A percentile compares a stretch with the other conserved stretches of the same genome.
Conservation (phyloP, 345 rosid genomes). For the Ceriops zippeliana region DNA sequence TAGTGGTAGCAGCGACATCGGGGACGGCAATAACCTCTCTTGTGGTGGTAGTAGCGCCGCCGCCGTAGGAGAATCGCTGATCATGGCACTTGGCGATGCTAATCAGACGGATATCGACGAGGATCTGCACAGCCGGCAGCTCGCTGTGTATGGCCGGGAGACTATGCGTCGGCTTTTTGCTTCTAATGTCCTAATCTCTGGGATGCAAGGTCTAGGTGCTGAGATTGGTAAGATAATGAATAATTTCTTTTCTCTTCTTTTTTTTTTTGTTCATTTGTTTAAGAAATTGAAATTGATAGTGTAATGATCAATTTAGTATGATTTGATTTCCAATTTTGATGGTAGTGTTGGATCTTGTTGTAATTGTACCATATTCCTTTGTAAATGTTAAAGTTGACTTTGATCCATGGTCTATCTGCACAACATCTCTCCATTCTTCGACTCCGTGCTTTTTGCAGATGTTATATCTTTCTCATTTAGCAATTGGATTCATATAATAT, state of each 20-base stretch:
- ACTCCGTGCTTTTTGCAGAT: too few species aligned
- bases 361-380: too few species aligned
- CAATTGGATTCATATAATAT: too few species aligned
- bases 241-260: neutral
- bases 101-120: conserved; percentile 80
- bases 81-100: conserved; percentile 76
- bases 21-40: conserved; percentile 11
- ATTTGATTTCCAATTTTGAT: too few species aligned
- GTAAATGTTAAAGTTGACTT: too few species aligned
- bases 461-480: too few species aligned
- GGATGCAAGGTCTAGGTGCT: conserved; percentile 91
- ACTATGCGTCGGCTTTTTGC: conserved; percentile 94
- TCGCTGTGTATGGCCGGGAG: conserved; percentile 97
- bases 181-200: conserved; percentile 76
- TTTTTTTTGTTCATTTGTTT: neutral
- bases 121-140: conserved; percentile 99
- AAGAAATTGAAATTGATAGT: too few species aligned
- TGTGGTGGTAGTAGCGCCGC: conserved; percentile 5
- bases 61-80: conserved; percentile 9
- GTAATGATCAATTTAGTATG: too few species aligned
- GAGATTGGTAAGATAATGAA: conserved; percentile 68
- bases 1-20: conserved; percentile 20
- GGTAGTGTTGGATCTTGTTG: too few species aligned
- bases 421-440: too few species aligned
- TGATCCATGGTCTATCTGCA: too few species aligned